A percentile compares a stretch with the other conserved stretches of the same genome.
phyloP scores from a whole-genome alignment of 140 eudicot species.

The Ambrosia hybrid region DNA sequence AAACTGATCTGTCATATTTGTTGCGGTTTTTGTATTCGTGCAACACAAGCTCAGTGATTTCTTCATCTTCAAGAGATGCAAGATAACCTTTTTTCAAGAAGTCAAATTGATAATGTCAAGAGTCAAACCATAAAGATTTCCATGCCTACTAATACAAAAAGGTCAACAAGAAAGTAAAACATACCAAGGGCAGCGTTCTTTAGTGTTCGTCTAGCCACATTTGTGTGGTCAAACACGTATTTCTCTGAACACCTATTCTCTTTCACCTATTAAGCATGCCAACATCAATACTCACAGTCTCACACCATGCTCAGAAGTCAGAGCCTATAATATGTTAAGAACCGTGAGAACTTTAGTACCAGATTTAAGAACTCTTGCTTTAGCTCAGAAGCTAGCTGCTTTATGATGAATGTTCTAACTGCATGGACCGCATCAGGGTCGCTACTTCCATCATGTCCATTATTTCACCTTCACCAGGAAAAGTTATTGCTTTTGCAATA shows the following conservation, averaged over 20 bases:
- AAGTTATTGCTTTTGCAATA: slow-evolving; percentile 84
- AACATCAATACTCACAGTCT: too few species aligned
- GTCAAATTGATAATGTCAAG: slow-evolving; percentile 19
- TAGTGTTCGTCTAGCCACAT: slow-evolving; percentile 91
- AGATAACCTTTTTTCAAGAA: slow-evolving; percentile 64
- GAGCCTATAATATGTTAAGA: background rate
- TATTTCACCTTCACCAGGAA: slow-evolving; percentile 92
- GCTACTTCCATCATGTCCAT: slow-evolving; percentile 39
- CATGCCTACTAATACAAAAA: background rate
- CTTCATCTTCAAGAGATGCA: slow-evolving; percentile 69
- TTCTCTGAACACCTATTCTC: slow-evolving; percentile 64
- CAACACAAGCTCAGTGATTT: slow-evolving; percentile 66
- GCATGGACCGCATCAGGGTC: slow-evolving; percentile 99
- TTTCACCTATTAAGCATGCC: background rate
- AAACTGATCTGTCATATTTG: slow-evolving; percentile 96
- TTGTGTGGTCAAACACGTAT: slow-evolving; percentile 25
- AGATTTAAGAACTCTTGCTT: slow-evolving; percentile 56
- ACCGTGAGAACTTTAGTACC: slow-evolving; percentile 26
- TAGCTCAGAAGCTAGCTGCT: slow-evolving; percentile 80
- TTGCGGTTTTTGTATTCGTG: slow-evolving; percentile 77
- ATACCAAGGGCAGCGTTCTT: slow-evolving; percentile 87
- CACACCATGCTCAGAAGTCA: too few species aligned
- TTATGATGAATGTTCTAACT: slow-evolving; percentile 75
- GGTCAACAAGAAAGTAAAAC: background rate
- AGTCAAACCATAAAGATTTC: background rate